Evolutionary conservation across 768 basidiomycete genomes (phyloP), one percentile per base, ranked within the genome.

Genomic region (Lenzites betulinus): DNA sequence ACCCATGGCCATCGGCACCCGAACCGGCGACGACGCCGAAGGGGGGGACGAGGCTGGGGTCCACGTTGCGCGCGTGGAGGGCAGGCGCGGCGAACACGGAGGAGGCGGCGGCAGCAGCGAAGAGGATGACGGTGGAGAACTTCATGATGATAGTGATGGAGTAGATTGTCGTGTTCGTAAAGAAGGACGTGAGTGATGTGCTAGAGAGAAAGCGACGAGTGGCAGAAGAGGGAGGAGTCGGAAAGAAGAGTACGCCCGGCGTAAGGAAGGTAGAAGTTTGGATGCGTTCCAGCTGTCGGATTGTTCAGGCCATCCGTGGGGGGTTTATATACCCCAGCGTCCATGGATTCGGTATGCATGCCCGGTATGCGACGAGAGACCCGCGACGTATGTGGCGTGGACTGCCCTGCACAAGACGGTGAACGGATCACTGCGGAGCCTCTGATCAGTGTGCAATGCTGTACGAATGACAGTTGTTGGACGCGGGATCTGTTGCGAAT

Each of bases 91-190:
- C 49, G 43, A 42, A 35, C 36, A 61, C 59, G 20, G 56, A 58
- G 52, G 49, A 56, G 48, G 53, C 25, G 42, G 52, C 13, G 47
- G 73, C 70, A 57, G 73, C 67, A 51, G 71, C 66, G 51, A 67
- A 61, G 56, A 73, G 52, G 60, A 73, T 51, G 55, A 70, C 49
- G 54, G 68, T 74, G 63, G 71, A 62, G 68, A 76, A 74, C 70
- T 77, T 78, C 78, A 71, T 71, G 53, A 54, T 63, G 56, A 38
- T 62, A 11, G 23, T 52, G 26, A 56, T 16, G 26, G 26, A 30
- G 58, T 35, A 33, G 11, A 33, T 4, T 33, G 30, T 33, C 30
- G 41, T 44, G 49, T n/a, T 44, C 43, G 43, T 20, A 22, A 23
- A n/a, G 41, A 16, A 30, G 18, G 23, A 9, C 20, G 43, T 28